A percentile compares a stretch with the other conserved stretches of the same genome.
Evolutionary conservation across 2,329 filamentous ascomycete genomes (phyloP).

Genomic region (Exophiala bonariae): DNA sequence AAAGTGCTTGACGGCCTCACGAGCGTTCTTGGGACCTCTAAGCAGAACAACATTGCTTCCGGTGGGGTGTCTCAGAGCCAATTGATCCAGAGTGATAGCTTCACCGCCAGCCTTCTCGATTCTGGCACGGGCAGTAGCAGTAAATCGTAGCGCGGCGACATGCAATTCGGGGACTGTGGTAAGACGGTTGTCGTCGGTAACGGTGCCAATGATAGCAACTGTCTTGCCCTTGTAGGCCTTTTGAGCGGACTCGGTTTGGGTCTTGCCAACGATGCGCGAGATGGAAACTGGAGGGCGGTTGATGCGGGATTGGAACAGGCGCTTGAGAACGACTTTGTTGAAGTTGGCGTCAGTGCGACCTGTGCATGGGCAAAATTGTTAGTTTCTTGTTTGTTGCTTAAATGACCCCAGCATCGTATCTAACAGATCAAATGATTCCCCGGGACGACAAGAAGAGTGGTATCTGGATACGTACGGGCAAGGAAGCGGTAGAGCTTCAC

Average conservation of each 20-base stretch:
- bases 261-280: constrained; percentile 78
- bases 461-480: constrained; percentile 68
- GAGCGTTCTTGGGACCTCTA: constrained; percentile 95
- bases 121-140: constrained; percentile 89
- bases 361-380: constrained; percentile 36
- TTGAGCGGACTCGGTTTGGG: constrained; percentile 46
- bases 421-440: background rate
- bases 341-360: constrained; percentile 95
- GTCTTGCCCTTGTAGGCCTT: constrained; percentile 68
- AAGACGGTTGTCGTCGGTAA: constrained; percentile 97
- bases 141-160: constrained; percentile 94
- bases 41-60: constrained; percentile 96
- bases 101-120: constrained; percentile 93
- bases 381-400: constrained; percentile 10
- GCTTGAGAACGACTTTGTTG: constrained; percentile 98
- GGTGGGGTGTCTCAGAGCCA: constrained; percentile 91
- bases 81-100: constrained; percentile 93
- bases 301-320: constrained; percentile 97
- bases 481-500: constrained; percentile 99
- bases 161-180: constrained; percentile 87
- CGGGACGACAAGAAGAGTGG: background rate
- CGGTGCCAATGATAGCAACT: constrained; percentile 87
- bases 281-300: constrained; percentile 95
- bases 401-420: background rate
- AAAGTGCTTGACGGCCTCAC: constrained; percentile 99